Evolutionary conservation across 2,329 filamentous ascomycete species (phyloP), one percentile per base, ranked within the genome.

Genomic region (Pyrenochaeta sp.): DNA sequence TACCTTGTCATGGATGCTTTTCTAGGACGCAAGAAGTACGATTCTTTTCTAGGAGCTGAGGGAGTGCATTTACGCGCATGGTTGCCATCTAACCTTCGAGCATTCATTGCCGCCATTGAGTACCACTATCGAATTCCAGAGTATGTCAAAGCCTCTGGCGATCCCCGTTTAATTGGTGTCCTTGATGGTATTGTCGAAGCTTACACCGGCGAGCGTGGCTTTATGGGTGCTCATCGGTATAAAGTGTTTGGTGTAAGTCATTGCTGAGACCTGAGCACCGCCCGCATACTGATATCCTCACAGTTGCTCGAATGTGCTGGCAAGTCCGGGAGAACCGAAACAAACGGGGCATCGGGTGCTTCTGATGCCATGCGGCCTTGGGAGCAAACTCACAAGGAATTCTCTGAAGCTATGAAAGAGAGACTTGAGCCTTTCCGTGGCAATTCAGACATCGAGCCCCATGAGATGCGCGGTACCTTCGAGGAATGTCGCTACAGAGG

Each of bases 201-300:
- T 0, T 82, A 81, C 48, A 77, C 77, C 0, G 80, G 79, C 1
- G 79, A 81, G 51, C 71, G 79, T 14, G 79, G 80, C 0, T 82
- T 81, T 55, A 80, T 82, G 79, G 79, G 80, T 4, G 77, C 75
- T 0, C 79, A 82, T 53, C 67, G 79, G n/a, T 81, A 81, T 59
- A 82, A 82, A 54, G 79, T 82, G 4, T 82, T 80, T 49, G 80
- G 79, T 1, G 77, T 81, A 44, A 44, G 44, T 44, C 20, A 17
- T 11, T 42, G 7, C 18, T n/a, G n/a, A n/a, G n/a, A n/a, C n/a
- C n/a, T n/a, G 13, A n/a, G 6, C 15, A 32, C 13, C 26, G 15
- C 9, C 6, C 23, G n/a, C 13, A 18, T 35, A 17, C 32, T 38
- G 19, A 43, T 34, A 13, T 31, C 14, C 11, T 24, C 9, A 10